Evolutionary conservation across 768 basidiomycete genomes (phyloP), one percentile per base, ranked within the genome.

Genomic region (Leccinellum albellum): DNA sequence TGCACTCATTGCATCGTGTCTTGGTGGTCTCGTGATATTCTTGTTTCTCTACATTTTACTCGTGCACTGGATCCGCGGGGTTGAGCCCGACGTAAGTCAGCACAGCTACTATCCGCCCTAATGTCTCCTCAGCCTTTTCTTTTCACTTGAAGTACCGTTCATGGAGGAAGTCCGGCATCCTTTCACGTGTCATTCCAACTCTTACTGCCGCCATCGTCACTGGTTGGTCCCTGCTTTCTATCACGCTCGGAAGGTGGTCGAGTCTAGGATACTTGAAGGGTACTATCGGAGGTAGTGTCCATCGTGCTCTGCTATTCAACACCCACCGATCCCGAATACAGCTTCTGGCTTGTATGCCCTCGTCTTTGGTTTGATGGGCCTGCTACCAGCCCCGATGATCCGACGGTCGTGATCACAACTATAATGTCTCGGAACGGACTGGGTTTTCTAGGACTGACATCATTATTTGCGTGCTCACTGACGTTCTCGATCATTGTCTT

Each of bases 1-100:
- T 26, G 85, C 87, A 4, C 68, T 80, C 15, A 69, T 77, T 15
- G 80, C 84, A n/a, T 71, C 84, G 3, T 77, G 74, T 21, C 77
- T 84, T 32, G 86, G 83, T 10, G 66, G 79, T 14, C 72, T 82
- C n/a, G 90, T 89, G 12, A 67, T 92, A 51, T 66, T 74, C 2
- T 71, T 91, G n/a, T 90, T 91, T 71, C 67, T 89, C 52, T 91
- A 89, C 62, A 79, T 92, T 32, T 72, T 92, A 13, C 66, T 85
- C 51, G 74, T 86, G 28, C 88, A 86, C n/a, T 78, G 84, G 75
- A 74, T 87, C 29, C 79, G 80, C 55, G 88, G 87, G 20, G 79
- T 82, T 53, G 80, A 85, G 60, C 86, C 87, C 33, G 80, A 91
- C 64, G 89, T 91, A 67, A 63, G 85, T 79, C 45, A 26, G 48